phyloP scores from a whole-genome alignment of 352 stramenopile species.

The Phytophthora melonis region DNA sequence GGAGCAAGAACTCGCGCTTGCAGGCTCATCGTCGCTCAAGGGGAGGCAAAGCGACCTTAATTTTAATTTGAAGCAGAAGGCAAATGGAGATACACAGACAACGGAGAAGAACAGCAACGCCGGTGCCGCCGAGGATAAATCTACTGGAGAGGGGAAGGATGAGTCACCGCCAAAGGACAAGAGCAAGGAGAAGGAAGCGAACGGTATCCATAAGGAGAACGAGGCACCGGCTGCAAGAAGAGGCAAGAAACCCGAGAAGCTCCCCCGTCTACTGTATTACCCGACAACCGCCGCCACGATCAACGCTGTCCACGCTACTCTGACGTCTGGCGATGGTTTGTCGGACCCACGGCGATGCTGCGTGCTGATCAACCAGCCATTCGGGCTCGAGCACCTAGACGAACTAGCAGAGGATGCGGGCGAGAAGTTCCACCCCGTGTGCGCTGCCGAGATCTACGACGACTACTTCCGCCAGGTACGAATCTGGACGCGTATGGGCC shows the following conservation, averaged over 20 bases:
- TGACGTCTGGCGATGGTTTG: constrained; percentile 51
- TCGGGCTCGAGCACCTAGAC: constrained; percentile 62
- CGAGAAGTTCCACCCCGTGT: constrained; percentile 68
- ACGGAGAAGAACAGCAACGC: background rate
- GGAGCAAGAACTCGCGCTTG: constrained; percentile 26
- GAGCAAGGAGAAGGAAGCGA: constrained; percentile 16
- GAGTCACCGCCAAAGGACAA: constrained; percentile 13
- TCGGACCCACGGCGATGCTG: constrained; percentile 62
- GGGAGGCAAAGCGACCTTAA: background rate
- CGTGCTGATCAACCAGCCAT: constrained; percentile 70
- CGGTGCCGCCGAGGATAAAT: background rate
- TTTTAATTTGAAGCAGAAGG: constrained; percentile 3
- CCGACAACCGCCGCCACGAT: constrained; percentile 69
- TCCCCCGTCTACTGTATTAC: constrained; percentile 69
- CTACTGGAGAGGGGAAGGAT: constrained; percentile 6
- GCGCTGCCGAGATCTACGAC: constrained; percentile 75
- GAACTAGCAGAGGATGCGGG: constrained; percentile 63
- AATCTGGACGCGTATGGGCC: constrained; percentile 76
- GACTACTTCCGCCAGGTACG: constrained; percentile 78
- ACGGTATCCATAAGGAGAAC: constrained; percentile 18
- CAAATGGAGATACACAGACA: background rate
- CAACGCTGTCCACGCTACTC: constrained; percentile 64
- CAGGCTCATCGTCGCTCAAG: constrained; percentile 6
- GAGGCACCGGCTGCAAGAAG: constrained; percentile 32
- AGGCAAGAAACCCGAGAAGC: constrained; percentile 50